These are phyloP conservation scores for Chloromonas sp. DNA, from an alignment of 163 green algal species.

Conservation along the genomic window DNA sequence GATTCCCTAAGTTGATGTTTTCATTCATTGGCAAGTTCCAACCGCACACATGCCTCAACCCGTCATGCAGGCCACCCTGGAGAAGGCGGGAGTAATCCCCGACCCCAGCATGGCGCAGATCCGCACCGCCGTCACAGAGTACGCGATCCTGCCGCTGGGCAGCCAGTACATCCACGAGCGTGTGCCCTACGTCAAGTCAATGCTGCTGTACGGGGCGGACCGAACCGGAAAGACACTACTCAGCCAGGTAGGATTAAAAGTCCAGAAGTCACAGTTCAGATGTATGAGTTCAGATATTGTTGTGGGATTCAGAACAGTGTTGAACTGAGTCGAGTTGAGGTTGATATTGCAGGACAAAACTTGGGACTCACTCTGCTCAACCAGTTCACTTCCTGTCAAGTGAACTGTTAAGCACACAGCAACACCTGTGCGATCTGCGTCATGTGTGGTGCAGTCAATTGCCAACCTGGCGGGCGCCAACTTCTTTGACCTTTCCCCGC, in stretches of 20 bases:
- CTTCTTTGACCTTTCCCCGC: slow-evolving; percentile 77
- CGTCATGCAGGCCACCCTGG: slow-evolving; percentile 39
- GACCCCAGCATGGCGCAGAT: slow-evolving; percentile 71
- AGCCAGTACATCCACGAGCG: slow-evolving; percentile 56
- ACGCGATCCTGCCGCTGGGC: slow-evolving; percentile 74
- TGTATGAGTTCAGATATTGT: too few relatives aligned
- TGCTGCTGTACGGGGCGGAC: slow-evolving; percentile 72
- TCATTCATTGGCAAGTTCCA: too few relatives aligned
- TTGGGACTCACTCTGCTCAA: too few relatives aligned
- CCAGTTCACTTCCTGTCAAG: too few relatives aligned
- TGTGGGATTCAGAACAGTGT: too few relatives aligned
- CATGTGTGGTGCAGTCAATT: slow-evolving; percentile 34
- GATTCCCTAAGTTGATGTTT: too few relatives aligned
- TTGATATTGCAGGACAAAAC: too few relatives aligned
- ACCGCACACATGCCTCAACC: too few relatives aligned
- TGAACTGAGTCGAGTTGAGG: too few relatives aligned
- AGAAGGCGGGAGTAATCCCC: slow-evolving; percentile 54
- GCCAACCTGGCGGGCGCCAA: slow-evolving; percentile 58
- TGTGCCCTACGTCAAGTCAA: slow-evolving; percentile 45
- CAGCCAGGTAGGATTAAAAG: slow-evolving; percentile 35
- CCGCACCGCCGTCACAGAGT: slow-evolving; percentile 59
- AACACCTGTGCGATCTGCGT: too few relatives aligned
- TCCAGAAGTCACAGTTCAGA: too few relatives aligned
- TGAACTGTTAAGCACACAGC: too few relatives aligned
- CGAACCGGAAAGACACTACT: slow-evolving; percentile 77